Evolutionary conservation across 257 asterid species (phyloP), one percentile per base, ranked within the genome.

Genomic region (Leptodermis oblonga): DNA sequence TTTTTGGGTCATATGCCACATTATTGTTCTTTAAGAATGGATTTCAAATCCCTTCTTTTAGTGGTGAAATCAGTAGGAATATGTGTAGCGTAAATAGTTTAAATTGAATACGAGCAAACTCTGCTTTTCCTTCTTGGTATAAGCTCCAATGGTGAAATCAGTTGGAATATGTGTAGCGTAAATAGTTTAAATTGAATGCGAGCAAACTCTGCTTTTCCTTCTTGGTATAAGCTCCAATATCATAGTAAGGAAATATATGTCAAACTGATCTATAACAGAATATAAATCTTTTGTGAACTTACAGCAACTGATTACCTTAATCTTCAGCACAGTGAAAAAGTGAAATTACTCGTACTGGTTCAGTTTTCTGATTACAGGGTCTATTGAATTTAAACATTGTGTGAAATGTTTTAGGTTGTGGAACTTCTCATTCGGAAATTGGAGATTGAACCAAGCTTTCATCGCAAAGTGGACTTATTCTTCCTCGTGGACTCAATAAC

Each of bases 401-500:
- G 5, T 22, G 22, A 34, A 15, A 36, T 41, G 8, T 67, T 42
- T 30, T 75, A 93, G 99, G 95, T 93, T 71, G 92, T 93, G 55
- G 97, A 93, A 75, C 96, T 93, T 81, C 96, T 93, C 56, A 89
- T 85, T 77, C 83, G 65, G 73, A 93, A 90, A 82, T 66, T 93
- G 91, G 95, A 86, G 80, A 88, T 48, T 45, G 99, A 93, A 72
- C 69, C 91, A 56, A 88, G 90, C 74, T 79, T 79, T 49, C 95
- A 84, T 79, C 96, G 92, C 76, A 86, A 81, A 82, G 96, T 93
- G 72, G 99, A 90, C 84, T 78, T 93, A 58, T 89, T 93, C 79
- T 93, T 90, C 73, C 89, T 93, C 45, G 97, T 93, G 55, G 99
- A 93, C 81, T 93, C 99, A 49, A 90, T 93, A 73, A 93, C 99